Evolutionary conservation across 2,329 filamentous ascomycete species (phyloP).

Genomic region (Ophiostoma himal-ulmi): DNA sequence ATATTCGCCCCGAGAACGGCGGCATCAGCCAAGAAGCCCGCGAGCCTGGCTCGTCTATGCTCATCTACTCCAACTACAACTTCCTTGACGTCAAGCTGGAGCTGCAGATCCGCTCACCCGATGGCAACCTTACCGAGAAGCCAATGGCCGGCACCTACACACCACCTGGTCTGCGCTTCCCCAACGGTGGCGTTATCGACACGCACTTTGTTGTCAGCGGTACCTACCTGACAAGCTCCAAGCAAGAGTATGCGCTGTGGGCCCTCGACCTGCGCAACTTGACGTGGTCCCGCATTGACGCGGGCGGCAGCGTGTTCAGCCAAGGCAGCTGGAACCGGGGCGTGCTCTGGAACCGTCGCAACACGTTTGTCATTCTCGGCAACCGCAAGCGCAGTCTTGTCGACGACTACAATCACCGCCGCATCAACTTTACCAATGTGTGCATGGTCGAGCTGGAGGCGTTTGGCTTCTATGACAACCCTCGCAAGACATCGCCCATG

Average conservation of each 20-base stretch:
- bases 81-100: constrained; percentile 96
- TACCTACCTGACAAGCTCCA: constrained; percentile 94
- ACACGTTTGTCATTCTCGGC: constrained; percentile 91
- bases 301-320: constrained; percentile 86
- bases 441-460: constrained; percentile 96
- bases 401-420: constrained; percentile 95
- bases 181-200: constrained; percentile 91
- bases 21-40: constrained; percentile 50
- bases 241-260: constrained; percentile 97
- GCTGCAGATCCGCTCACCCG: constrained; percentile 77
- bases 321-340: constrained; percentile 98
- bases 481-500: constrained; percentile 68
- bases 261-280: constrained; percentile 81
- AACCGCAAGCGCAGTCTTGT: constrained; percentile 90
- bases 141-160: constrained; percentile 82
- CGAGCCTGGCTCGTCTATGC: constrained; percentile 65
- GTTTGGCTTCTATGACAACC: constrained; percentile 96
- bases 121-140: constrained; percentile 79
- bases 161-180: constrained; percentile 87
- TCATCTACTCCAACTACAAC: constrained; percentile 99
- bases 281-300: constrained; percentile 94
- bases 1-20: constrained; percentile 39
- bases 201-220: constrained; percentile 96
- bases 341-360: constrained; percentile 85
- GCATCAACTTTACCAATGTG: constrained; percentile 95